These are phyloP conservation scores for Mortierella sp. DNA, from an alignment of 371 early-diverging fungal species.

Conservation along the genomic window DNA sequence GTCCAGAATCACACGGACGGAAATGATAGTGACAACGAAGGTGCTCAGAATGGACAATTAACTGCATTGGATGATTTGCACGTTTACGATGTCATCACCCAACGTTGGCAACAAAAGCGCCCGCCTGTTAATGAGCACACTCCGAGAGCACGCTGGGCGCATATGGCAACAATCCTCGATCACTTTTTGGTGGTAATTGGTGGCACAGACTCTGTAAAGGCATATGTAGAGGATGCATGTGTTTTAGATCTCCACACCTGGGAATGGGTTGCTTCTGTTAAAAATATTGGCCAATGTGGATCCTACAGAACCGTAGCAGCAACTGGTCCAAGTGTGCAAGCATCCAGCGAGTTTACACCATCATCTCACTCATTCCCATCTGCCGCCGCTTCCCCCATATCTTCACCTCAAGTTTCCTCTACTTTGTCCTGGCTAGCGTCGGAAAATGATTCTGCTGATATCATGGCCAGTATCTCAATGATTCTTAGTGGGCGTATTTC, in stretches of 20 bases:
- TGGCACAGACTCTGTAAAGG: conserved; percentile 79
- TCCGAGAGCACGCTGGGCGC: conserved; percentile 81
- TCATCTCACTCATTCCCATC: conserved; percentile 43
- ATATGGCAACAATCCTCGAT: conserved; percentile 69
- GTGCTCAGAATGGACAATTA: conserved; percentile 19
- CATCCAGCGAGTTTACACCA: conserved; percentile 17
- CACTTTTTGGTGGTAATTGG: conserved; percentile 75
- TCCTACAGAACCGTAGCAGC: conserved; percentile 67
- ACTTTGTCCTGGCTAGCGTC: conserved; percentile 26
- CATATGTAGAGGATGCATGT: conserved; percentile 79
- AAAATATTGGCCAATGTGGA: conserved; percentile 64
- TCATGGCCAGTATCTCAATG: conserved; percentile 50
- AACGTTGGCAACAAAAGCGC: conserved; percentile 69
- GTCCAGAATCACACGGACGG: conserved; percentile 9
- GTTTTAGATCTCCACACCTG: conserved; percentile 71
- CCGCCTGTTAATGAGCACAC: conserved; percentile 58
- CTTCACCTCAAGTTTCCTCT: conserved; percentile 33
- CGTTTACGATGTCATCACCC: conserved; percentile 67
- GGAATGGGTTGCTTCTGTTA: conserved; percentile 67
- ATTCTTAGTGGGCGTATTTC: conserved; percentile 47
- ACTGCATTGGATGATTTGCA: conserved; percentile 75
- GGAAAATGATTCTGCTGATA: conserved; percentile 30
- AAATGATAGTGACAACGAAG: conserved; percentile 20
- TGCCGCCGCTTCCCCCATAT: conserved; percentile 20
- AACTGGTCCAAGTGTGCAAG: conserved; percentile 52